Conservation (phyloP, 352 stramenopile species). For the Phytophthora tubulina region DNA sequence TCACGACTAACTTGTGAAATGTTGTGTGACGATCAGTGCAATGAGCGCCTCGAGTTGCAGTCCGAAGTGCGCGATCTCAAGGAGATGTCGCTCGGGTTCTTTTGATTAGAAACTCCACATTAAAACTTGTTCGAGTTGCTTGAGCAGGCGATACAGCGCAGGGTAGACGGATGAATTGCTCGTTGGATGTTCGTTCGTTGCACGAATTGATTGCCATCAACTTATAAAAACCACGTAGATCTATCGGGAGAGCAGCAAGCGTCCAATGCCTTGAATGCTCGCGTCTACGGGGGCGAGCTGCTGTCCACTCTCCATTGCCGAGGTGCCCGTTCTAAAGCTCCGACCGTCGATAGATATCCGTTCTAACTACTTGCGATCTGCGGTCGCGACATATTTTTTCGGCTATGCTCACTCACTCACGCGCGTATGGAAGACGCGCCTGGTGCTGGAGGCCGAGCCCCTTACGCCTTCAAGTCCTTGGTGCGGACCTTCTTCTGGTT, state of each 20-base stretch:
- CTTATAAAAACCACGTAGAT: constrained; percentile 48
- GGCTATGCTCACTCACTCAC: constrained; percentile 23
- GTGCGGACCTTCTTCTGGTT: constrained; percentile 64
- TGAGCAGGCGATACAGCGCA: neutral
- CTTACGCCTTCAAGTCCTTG: constrained; percentile 37
- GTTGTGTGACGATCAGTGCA: constrained; percentile 50
- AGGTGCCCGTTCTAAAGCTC: constrained; percentile 17
- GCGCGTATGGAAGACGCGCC: constrained; percentile 27
- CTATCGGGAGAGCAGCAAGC: constrained; percentile 31
- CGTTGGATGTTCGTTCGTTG: constrained; percentile 15
- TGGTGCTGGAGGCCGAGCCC: constrained; percentile 29
- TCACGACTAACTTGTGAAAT: constrained; percentile 8
- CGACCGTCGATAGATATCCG: constrained; percentile 33
- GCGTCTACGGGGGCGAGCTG: constrained; percentile 27
- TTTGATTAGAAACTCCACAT: constrained; percentile 27
- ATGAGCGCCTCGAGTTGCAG: constrained; percentile 62
- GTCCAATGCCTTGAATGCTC: constrained; percentile 19
- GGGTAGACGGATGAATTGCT: constrained; percentile 2
- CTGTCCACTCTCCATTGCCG: constrained; percentile 23
- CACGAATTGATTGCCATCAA: constrained; percentile 34
- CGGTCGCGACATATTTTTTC: constrained; percentile 13
- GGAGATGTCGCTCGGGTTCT: constrained; percentile 65
- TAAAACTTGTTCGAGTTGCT: neutral
- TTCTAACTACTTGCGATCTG: constrained; percentile 36
- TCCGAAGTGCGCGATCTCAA: constrained; percentile 65